Evolutionary conservation across 192 early-diverging fungal species (phyloP), one percentile per base, ranked within the genome.

Genomic region (Podochytrium sp.): DNA sequence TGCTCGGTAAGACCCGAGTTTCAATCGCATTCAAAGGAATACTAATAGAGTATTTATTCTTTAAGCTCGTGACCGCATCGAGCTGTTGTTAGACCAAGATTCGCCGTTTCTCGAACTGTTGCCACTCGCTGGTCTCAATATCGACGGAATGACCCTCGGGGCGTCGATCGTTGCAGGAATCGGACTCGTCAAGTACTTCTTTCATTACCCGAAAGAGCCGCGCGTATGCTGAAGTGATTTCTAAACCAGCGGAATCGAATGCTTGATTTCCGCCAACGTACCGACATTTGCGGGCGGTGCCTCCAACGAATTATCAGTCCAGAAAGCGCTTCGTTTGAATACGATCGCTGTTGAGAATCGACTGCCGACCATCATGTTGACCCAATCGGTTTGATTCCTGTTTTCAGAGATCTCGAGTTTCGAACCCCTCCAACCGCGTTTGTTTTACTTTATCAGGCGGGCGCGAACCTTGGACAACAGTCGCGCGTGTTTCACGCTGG

Each of bases 381-480:
- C 81, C 23, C 89, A 90, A 71, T 84, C 88, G 3, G 87, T 88
- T 80, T 39, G 73, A 41, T 33, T 43, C 16, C 10, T 10, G 5
- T 42, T 7, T 60, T 39, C 33, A 40, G 42, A 3, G 27, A 38
- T 23, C 1, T 35, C 60, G 5, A 3, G 25, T 52, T 66, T 10
- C 2, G 35, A 12, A 40, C 55, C n/a, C n/a, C n/a, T n/a, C n/a
- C n/a, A n/a, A n/a, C n/a, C n/a, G n/a, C n/a, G n/a, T n/a, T n/a
- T n/a, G n/a, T n/a, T n/a, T 53, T 43, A 69, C 32, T 33, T 56
- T 20, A 0, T 32, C 75, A 87, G 86, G 89, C 85, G 32, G 89
- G 89, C 35, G 89, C 88, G 3, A 90, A 89, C 70, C 69, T 90
- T 6, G 83, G 83, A 7, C 89, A 90, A 72, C 89, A 90, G 77